Percentiles rank a stretch among this genome's conserved stretches.
These are phyloP conservation scores for Lineolata rhizophorae DNA, from an alignment of 495 filamentous ascomycete genomes.

Conservation along the genomic window DNA sequence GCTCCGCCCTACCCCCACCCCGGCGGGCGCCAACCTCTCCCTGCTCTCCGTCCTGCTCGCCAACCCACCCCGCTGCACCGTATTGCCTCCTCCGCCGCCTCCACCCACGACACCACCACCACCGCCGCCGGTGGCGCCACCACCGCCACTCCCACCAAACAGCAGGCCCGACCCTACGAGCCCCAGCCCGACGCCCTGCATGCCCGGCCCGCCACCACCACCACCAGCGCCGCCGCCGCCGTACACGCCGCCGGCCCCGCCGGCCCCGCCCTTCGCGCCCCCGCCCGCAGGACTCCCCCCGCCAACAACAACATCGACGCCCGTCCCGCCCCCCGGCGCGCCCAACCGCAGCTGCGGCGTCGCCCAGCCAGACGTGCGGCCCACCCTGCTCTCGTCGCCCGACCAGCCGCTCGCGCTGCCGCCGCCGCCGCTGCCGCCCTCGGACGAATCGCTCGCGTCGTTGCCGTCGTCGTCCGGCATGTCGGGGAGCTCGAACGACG, in stretches of 20 bases:
- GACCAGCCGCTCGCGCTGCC: too few relatives aligned
- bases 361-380: conserved; percentile 36
- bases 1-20: conserved; percentile 29
- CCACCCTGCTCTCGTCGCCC: too few relatives aligned
- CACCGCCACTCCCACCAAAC: too few relatives aligned
- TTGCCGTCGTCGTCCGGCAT: conserved; percentile 26
- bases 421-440: conserved; percentile 25
- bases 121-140: too few relatives aligned
- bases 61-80: conserved; percentile 51
- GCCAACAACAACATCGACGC: conserved; percentile 5
- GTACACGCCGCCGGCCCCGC: too few relatives aligned
- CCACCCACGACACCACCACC: too few relatives aligned
- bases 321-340: conserved; percentile 21
- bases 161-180: conserved; percentile 2
- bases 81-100: too few relatives aligned
- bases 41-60: conserved; percentile 62
- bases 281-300: too few relatives aligned
- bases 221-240: too few relatives aligned
- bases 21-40: conserved; percentile 35
- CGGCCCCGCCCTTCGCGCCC: too few relatives aligned
- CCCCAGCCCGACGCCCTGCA: conserved; percentile 11
- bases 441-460: conserved; percentile 25
- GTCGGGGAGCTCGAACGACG: too few relatives aligned
- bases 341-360: conserved; percentile 41
- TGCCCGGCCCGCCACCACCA: too few relatives aligned